These are phyloP conservation scores for Rhizopogon hawkerae DNA, from an alignment of 1,284 basidiomycete genomes.

Conservation along the genomic window DNA sequence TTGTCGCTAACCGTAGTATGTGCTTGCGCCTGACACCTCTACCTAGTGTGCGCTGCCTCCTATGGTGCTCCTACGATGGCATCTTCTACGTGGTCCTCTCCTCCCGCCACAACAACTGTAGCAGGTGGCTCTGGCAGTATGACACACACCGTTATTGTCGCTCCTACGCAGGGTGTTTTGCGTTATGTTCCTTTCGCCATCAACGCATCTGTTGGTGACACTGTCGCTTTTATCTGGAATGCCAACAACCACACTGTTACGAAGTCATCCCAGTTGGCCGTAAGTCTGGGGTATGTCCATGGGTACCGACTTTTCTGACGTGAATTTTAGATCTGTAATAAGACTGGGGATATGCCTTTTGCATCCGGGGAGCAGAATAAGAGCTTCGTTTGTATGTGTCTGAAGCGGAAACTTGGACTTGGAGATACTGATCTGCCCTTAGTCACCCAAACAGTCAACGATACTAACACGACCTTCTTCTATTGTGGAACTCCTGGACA, in stretches of 20 bases:
- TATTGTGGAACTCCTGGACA: constrained; percentile 61
- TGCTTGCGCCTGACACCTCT: neutral
- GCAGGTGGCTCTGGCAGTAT: constrained; percentile 36
- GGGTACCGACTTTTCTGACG: neutral
- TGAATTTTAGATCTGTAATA: constrained; percentile 48
- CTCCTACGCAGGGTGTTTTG: constrained; percentile 64
- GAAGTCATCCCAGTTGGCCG: constrained; percentile 52
- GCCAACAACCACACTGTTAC: constrained; percentile 73
- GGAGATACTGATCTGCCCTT: neutral
- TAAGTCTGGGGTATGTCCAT: constrained; percentile 3
- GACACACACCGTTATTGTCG: constrained; percentile 68
- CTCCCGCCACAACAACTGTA: constrained; percentile 30
- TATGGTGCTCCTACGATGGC: constrained; percentile 39
- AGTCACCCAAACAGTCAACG: constrained; percentile 50
- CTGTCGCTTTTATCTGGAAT: constrained; percentile 64
- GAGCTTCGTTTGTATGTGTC: constrained; percentile 47
- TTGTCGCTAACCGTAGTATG: constrained; percentile 10
- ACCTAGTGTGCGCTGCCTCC: constrained; percentile 54
- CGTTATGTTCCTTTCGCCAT: constrained; percentile 66
- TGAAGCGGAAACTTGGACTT: neutral
- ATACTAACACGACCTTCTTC: constrained; percentile 63
- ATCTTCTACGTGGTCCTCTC: constrained; percentile 30
- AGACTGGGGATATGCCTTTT: constrained; percentile 50
- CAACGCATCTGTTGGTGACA: constrained; percentile 69
- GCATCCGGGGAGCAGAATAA: constrained; percentile 54